Evolutionary conservation across 1,284 basidiomycete species (phyloP).

Genomic region (Cutaneotrichosporon dermatis): DNA sequence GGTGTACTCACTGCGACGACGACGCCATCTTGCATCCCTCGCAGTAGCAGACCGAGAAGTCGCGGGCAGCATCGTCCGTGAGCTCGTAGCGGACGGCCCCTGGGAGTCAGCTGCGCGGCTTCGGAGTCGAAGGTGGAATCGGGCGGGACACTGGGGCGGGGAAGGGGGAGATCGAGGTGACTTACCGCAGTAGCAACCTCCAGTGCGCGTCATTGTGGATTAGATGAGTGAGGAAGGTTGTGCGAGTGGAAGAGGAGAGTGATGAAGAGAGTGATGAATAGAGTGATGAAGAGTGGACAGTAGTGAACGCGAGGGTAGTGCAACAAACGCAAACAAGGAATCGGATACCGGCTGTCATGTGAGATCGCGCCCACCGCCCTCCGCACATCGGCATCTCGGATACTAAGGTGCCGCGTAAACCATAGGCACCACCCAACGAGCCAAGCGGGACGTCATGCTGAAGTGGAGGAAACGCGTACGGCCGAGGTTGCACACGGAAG

Average conservation of each 20-base stretch:
- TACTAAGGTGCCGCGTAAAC: neutral
- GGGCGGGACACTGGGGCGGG: no score
- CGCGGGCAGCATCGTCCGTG: slow-evolving; percentile 3
- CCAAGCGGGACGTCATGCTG: no score
- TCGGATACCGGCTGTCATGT: neutral
- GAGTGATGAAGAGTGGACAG: neutral
- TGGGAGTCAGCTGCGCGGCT: neutral
- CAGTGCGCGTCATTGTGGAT: neutral
- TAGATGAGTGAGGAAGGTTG: neutral
- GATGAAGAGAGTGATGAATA: neutral
- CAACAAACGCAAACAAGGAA: neutral
- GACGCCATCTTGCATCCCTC: slow-evolving; percentile 11
- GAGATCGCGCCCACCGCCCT: neutral
- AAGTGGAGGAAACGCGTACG: no score
- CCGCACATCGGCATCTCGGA: neutral
- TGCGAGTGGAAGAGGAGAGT: no score
- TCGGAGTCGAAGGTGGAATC: no score
- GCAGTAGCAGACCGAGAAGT: slow-evolving; percentile 11
- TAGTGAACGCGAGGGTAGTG: neutral
- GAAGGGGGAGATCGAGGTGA: neutral
- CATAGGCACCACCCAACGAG: neutral
- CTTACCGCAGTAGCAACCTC: slow-evolving; percentile 3
- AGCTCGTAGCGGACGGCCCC: slow-evolving; percentile 11
- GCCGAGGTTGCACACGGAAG: no score
- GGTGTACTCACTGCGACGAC: neutral